These are phyloP conservation scores for Exophiala calicioides DNA, from an alignment of 2,329 filamentous ascomycete species.

Conservation along the genomic window DNA sequence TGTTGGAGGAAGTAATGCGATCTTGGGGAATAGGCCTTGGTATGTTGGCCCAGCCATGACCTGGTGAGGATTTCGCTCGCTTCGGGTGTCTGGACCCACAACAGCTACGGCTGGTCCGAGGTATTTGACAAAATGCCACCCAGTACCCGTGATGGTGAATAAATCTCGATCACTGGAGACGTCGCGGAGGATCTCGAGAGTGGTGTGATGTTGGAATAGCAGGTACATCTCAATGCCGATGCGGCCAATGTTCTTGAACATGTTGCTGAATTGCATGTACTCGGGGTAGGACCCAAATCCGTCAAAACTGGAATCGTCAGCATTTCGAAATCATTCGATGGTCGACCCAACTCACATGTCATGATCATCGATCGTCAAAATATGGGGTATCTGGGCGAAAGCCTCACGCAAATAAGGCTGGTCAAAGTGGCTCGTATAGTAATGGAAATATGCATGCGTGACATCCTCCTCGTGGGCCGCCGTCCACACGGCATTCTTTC, in stretches of 20 bases:
- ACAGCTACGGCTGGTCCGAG: slow-evolving; percentile 88
- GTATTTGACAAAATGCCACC: slow-evolving; percentile 98
- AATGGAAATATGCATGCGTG: slow-evolving; percentile 95
- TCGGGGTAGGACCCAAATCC: slow-evolving; percentile 96
- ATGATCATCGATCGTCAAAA: slow-evolving; percentile 92
- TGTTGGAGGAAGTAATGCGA: slow-evolving; percentile 83
- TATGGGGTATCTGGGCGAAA: slow-evolving; percentile 94
- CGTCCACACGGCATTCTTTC: slow-evolving; percentile 89
- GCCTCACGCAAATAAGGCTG: slow-evolving; percentile 92
- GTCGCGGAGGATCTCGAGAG: slow-evolving; percentile 86
- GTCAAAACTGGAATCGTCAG: slow-evolving; percentile 68
- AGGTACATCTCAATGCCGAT: slow-evolving; percentile 97
- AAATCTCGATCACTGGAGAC: slow-evolving; percentile 85
- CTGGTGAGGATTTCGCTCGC: slow-evolving; percentile 84
- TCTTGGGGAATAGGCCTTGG: slow-evolving; percentile 94
- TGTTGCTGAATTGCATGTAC: slow-evolving; percentile 95
- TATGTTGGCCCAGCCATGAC: slow-evolving; percentile 97
- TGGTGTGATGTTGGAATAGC: slow-evolving; percentile 97
- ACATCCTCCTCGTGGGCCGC: slow-evolving; percentile 94
- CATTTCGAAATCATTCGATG: background rate
- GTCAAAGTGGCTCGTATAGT: slow-evolving; percentile 97
- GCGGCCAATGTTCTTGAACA: slow-evolving; percentile 97
- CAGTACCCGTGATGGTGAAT: slow-evolving; percentile 94
- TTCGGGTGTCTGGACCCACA: slow-evolving; percentile 86
- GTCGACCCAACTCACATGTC: slow-evolving; percentile 76